Percentiles rank a stretch among this genome's conserved stretches.
Evolutionary conservation across 2,329 filamentous ascomycete species (phyloP).

Genomic region (Calonectria pauciramosa): DNA sequence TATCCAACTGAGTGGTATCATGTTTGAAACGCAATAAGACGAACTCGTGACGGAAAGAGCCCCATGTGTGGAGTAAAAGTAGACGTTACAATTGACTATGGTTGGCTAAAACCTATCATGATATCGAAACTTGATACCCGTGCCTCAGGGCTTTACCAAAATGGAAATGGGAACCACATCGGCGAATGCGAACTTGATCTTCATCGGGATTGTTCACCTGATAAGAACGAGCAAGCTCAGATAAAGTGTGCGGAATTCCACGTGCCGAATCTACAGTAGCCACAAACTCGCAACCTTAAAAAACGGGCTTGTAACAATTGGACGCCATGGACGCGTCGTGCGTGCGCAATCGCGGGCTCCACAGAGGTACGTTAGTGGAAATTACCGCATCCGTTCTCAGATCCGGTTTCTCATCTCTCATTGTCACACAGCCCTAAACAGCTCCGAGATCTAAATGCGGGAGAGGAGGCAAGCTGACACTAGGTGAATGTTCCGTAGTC

Average conservation of each 20-base stretch:
- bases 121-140: not conserved
- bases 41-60: not conserved
- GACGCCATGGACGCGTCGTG: not conserved
- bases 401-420: not conserved
- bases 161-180: not conserved
- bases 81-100: not conserved
- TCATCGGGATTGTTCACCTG: not conserved
- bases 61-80: not conserved
- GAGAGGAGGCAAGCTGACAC: not conserved
- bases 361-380: not conserved
- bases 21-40: not conserved
- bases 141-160: not conserved
- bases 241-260: not conserved
- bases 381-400: not conserved
- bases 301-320: not conserved
- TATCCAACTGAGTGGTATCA: not conserved
- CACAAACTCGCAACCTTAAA: not conserved
- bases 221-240: not conserved
- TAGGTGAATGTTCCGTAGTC: not conserved
- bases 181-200: not conserved
- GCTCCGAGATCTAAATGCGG: not conserved
- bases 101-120: not conserved
- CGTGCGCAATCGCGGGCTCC: not conserved
- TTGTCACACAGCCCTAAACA: not conserved
- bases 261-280: not conserved